phyloP scores from a whole-genome alignment of 2,329 filamentous ascomycete species.

The Ophiobolus disseminans region DNA sequence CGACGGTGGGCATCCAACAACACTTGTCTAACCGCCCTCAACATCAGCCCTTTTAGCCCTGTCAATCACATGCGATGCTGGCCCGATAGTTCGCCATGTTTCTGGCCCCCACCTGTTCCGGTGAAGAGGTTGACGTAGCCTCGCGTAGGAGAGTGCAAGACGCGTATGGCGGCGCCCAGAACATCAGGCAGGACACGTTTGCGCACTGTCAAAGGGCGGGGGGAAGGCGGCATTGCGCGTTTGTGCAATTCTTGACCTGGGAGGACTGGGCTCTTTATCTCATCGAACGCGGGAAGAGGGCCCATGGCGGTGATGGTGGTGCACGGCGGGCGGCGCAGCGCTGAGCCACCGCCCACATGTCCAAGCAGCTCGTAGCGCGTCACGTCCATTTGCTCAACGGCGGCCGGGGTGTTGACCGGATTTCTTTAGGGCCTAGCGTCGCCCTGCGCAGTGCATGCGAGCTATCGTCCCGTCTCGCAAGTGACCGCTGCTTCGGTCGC shows the following conservation, averaged over 20 bases:
- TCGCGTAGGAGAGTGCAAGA: conserved; percentile 9
- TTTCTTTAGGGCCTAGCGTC: conserved; percentile 7
- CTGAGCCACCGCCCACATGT: conserved; percentile 11
- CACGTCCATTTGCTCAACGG: not conserved
- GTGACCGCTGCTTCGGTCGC: conserved; percentile 5
- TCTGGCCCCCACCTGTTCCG: conserved; percentile 30
- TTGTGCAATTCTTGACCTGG: conserved; percentile 11
- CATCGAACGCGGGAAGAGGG: not conserved
- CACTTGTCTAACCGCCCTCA: conserved; percentile 5
- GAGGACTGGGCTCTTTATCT: conserved; percentile 19
- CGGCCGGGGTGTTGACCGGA: conserved; percentile 7
- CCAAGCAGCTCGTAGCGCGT: conserved; percentile 3
- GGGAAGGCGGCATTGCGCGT: conserved; percentile 15
- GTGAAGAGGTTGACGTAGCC: conserved; percentile 15
- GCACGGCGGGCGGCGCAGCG: not conserved
- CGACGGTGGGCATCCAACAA: no score
- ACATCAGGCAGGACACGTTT: not conserved
- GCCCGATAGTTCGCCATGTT: conserved; percentile 6
- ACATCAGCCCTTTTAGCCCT: conserved; percentile 5
- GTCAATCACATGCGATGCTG: not conserved
- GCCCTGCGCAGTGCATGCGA: conserved; percentile 4
- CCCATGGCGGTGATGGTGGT: conserved; percentile 1
- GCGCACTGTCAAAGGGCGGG: not conserved
- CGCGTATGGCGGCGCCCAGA: conserved; percentile 3
- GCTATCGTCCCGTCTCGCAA: not conserved